Evolutionary conservation across 163 green algal genomes (phyloP), one percentile per base, ranked within the genome.

Genomic region (Prototheca stagnorum): DNA sequence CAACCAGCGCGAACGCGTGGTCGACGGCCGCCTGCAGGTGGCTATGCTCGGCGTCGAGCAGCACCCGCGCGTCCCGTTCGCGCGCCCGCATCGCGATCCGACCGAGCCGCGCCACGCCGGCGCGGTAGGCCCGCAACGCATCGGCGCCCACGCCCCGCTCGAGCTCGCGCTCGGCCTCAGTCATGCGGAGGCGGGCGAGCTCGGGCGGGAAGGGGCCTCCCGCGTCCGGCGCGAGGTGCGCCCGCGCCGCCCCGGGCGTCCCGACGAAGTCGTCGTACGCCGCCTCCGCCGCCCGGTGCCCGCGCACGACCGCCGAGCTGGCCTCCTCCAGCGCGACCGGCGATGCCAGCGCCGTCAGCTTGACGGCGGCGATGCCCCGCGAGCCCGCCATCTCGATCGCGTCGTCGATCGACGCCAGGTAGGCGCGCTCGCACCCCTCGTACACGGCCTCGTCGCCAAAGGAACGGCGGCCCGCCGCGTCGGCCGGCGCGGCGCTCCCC

Each of bases 1-100:
- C 80, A 50, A 93, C 54, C 54, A 78, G 57, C n/a, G 77, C 58
- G 3, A 68, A 66, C 24, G 81, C 68, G 55, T 86, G 69, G 58
- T 94, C 81, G 26, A 95, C 92, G 6, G 82, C 84, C 44, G 78
- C 77, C 66, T 93, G 81, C 51, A 88, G 81, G 62, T 87, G 85
- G 17, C 47, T 75, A 62, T 91, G 79, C 64, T 93, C 81, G 4
- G 83, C 81, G 34, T 93, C 83, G 1, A 91, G 55, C 74, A 92
- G 77, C 22, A 94, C 51, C 35, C 68, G 64, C 29, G 92, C 75
- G 19, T 61, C 64, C n/a, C n/a, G n/a, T n/a, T n/a, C n/a, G n/a
- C n/a, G n/a, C n/a, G n/a, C n/a, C n/a, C n/a, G n/a, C n/a, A n/a
- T n/a, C n/a, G n/a, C n/a, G n/a, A n/a, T n/a, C n/a, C n/a, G n/a